A percentile compares a stretch with the other conserved stretches of the same genome.
Conservation (phyloP, 371 early-diverging fungal species). For the Apophysomyces ossiformis region DNA sequence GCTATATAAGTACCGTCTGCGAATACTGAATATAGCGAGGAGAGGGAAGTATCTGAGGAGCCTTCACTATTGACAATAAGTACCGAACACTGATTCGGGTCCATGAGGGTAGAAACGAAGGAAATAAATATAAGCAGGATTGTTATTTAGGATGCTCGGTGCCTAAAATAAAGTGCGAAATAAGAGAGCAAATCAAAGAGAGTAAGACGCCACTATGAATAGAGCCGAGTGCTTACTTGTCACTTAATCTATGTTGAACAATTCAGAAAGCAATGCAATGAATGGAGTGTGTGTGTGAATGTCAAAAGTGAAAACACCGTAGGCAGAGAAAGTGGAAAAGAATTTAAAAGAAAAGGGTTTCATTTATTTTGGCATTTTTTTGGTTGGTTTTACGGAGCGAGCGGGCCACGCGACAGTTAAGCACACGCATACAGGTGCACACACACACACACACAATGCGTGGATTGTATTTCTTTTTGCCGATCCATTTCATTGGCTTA, state of each 20-base stretch:
- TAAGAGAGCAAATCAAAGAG: too few species aligned
- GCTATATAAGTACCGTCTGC: background rate
- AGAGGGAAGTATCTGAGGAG: background rate
- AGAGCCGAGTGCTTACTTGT: too few species aligned
- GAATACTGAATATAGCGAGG: conserved; percentile 3
- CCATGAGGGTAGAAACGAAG: background rate
- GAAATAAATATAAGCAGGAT: background rate
- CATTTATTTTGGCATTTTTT: conserved; percentile 10
- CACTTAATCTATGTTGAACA: too few species aligned
- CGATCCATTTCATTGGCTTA: conserved; percentile 7
- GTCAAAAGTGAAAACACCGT: background rate
- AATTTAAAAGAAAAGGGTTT: background rate
- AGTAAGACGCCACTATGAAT: too few species aligned
- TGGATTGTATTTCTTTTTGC: background rate
- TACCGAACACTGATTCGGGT: conserved; percentile 7
- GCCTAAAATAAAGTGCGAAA: too few species aligned
- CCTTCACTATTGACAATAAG: background rate
- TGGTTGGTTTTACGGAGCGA: conserved; percentile 7
- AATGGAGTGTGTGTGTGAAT: background rate
- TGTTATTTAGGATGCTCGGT: too few species aligned
- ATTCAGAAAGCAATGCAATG: background rate
- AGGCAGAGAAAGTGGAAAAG: background rate
- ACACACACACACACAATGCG: background rate
- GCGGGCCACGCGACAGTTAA: conserved; percentile 8
- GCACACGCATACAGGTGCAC: background rate